A percentile compares a stretch with the other conserved stretches of the same genome.
Conservation (phyloP, 2,329 filamentous ascomycete genomes). For the Cyclaneusma minus region DNA sequence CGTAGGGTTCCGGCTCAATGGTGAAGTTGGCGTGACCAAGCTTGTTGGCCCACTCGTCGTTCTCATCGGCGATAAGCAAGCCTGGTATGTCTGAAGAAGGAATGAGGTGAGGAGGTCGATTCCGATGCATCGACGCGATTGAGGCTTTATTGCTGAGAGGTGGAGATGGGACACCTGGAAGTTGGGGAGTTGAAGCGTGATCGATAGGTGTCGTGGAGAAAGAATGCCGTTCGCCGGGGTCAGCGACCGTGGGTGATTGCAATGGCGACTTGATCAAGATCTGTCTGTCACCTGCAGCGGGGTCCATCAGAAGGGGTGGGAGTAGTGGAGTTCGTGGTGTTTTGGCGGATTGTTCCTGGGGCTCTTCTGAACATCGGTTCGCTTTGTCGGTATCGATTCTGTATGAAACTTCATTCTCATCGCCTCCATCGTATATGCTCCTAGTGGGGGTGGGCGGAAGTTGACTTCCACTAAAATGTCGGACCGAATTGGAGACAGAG, state of each 20-base stretch:
- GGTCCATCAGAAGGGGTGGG: constrained; percentile 57
- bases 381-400: constrained; percentile 36
- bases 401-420: constrained; percentile 23
- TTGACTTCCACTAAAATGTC: constrained; percentile 32
- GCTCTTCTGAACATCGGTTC: constrained; percentile 30
- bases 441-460: constrained; percentile 45
- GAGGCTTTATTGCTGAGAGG: constrained; percentile 67
- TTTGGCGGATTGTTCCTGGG: constrained; percentile 50
- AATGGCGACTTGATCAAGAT: constrained; percentile 61
- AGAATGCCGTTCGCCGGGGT: constrained; percentile 22
- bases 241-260: constrained; percentile 67
- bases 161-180: constrained; percentile 42
- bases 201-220: constrained; percentile 29
- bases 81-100: constrained; percentile 42
- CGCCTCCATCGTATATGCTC: constrained; percentile 44
- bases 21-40: constrained; percentile 90
- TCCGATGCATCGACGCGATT: constrained; percentile 51
- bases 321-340: constrained; percentile 79
- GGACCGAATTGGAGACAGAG: constrained; percentile 50
- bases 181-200: constrained; percentile 23
- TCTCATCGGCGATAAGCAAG: constrained; percentile 51
- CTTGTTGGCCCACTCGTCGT: constrained; percentile 70
- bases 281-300: constrained; percentile 25
- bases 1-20: constrained; percentile 69
- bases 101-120: constrained; percentile 28